Conservation (phyloP, 148 eudicot species). For the Silene conica region DNA sequence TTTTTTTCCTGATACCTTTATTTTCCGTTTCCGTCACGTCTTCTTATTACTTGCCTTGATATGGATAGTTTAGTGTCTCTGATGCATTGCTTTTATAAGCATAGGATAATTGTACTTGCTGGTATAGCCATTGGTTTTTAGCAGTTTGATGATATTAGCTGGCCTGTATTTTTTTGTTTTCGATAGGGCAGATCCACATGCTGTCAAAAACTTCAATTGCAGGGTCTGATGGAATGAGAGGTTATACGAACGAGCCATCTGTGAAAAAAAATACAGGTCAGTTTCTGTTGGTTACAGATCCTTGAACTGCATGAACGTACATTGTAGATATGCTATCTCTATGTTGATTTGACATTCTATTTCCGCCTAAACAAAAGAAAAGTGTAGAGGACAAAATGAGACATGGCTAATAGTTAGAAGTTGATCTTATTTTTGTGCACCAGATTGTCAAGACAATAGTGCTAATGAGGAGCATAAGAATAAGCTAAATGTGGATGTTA, state of each 20-base stretch:
- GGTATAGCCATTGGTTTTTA: conserved; percentile 7
- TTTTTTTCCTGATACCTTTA: background rate
- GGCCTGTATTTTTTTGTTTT: conserved; percentile 15
- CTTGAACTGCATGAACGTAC: background rate
- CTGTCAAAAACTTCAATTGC: conserved; percentile 31
- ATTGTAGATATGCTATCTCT: background rate
- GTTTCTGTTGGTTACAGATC: conserved; percentile 5
- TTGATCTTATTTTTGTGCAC: background rate
- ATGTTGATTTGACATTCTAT: conserved; percentile 6
- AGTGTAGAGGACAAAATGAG: background rate
- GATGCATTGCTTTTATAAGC: background rate
- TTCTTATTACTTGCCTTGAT: background rate
- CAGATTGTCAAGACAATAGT: conserved; percentile 31
- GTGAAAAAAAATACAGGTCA: conserved; percentile 46
- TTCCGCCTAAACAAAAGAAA: background rate
- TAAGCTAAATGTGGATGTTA: conserved; percentile 30
- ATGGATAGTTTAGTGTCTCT: background rate
- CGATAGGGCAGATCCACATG: conserved; percentile 74
- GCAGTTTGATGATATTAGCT: conserved; percentile 1
- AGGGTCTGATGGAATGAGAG: conserved; percentile 25
- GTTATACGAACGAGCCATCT: conserved; percentile 23
- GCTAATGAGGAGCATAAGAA: conserved; percentile 25
- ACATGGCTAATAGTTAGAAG: background rate
- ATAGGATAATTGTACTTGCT: conserved; percentile 2
- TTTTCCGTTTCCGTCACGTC: background rate